These are phyloP conservation scores for Solanum aculeatissimum DNA, from an alignment of 305 asterid genomes.

Conservation along the genomic window DNA sequence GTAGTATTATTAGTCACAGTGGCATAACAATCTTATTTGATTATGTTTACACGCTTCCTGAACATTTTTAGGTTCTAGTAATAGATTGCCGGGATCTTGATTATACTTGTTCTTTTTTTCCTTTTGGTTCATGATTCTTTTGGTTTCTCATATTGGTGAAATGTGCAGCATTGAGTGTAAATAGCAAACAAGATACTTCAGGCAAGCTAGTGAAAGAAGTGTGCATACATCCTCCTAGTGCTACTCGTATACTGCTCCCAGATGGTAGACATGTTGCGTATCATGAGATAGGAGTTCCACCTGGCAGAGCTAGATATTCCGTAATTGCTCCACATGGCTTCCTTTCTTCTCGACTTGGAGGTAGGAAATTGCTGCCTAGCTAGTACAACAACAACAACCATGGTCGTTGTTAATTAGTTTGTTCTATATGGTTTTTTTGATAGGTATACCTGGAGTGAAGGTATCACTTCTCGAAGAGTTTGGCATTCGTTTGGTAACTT, in stretches of 20 bases:
- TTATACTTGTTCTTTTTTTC: neutral
- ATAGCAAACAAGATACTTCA: constrained; percentile 18
- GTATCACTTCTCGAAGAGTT: constrained; percentile 54
- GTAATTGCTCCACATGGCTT: constrained; percentile 51
- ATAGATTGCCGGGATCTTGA: neutral
- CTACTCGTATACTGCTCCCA: constrained; percentile 48
- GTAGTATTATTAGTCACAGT: neutral
- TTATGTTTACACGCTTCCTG: neutral
- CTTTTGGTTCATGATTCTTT: neutral
- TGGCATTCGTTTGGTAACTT: constrained; percentile 66
- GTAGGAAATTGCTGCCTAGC: constrained; percentile 15
- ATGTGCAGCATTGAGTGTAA: constrained; percentile 45
- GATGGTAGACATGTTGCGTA: constrained; percentile 77
- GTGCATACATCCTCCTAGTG: constrained; percentile 56
- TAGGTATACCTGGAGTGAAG: constrained; percentile 64
- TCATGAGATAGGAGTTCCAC: constrained; percentile 58
- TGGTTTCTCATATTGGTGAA: neutral
- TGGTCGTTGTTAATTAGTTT: neutral
- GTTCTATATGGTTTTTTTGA: neutral
- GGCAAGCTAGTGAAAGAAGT: constrained; percentile 37
- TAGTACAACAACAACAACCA: neutral
- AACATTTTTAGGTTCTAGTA: neutral
- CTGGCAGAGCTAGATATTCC: constrained; percentile 52
- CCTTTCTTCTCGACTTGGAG: constrained; percentile 74
- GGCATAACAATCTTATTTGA: neutral